Evolutionary conservation across 768 basidiomycete genomes (phyloP).

Genomic region (Tricholoma bakamatsutake): DNA sequence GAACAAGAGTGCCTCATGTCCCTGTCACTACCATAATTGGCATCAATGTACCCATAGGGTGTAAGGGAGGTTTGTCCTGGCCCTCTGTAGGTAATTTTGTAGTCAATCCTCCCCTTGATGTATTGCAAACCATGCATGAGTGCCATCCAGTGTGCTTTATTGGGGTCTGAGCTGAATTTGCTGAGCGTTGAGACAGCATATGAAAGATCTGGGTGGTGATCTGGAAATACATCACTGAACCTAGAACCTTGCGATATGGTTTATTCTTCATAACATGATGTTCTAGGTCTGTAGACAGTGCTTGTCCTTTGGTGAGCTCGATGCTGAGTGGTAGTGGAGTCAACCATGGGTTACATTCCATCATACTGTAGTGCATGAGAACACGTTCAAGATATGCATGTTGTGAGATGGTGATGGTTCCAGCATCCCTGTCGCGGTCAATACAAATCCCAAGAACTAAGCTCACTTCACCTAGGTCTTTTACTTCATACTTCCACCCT

Average conservation of each 20-base stretch:
- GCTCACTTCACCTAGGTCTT: background rate
- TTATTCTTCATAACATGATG: background rate
- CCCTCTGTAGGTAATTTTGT: background rate
- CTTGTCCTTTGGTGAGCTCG: too few species aligned
- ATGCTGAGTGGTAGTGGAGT: background rate
- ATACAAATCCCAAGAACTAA: slow-evolving; percentile 28
- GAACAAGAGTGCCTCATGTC: too few species aligned
- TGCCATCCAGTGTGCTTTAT: background rate
- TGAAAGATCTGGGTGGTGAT: background rate
- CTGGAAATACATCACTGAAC: background rate
- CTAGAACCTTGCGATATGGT: background rate
- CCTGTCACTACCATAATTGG: background rate
- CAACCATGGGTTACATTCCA: background rate
- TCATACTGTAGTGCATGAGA: background rate
- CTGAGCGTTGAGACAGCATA: background rate
- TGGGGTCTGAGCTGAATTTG: background rate
- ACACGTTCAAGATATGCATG: slow-evolving; percentile 22
- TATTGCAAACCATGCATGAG: too few species aligned
- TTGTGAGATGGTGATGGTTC: slow-evolving; percentile 26
- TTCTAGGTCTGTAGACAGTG: background rate
- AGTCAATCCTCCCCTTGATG: background rate
- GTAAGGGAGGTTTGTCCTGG: background rate
- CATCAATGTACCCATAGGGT: background rate
- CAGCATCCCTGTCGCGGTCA: slow-evolving; percentile 12
- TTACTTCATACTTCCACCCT: too few species aligned